Conservation (phyloP, 345 rosid species). For the Euphorbia pulcherrima region DNA sequence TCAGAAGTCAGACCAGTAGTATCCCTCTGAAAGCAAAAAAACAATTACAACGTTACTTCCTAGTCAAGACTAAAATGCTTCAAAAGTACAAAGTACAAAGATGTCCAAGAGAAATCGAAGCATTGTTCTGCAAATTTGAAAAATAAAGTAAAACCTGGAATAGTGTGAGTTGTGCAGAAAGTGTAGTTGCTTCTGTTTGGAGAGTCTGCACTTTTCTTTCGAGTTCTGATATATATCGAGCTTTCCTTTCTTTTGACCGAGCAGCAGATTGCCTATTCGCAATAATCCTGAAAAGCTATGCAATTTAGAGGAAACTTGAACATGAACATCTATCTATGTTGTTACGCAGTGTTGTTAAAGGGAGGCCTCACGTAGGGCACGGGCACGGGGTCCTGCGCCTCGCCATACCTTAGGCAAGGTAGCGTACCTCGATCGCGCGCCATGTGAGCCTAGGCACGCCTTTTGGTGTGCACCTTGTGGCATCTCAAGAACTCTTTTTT, state of each 20-base stretch:
- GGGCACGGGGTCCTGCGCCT: no score
- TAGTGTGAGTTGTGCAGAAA: slow-evolving; percentile 72
- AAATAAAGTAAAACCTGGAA: slow-evolving; percentile 55
- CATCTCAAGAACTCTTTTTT: no score
- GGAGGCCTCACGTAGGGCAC: no score
- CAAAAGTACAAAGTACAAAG: no score
- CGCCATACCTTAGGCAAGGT: no score
- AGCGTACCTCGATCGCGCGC: no score
- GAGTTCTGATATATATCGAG: slow-evolving; percentile 61
- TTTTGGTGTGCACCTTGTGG: no score
- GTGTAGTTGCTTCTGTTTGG: slow-evolving; percentile 77
- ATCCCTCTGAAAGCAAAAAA: slow-evolving; percentile 72
- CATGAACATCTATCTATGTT: background rate
- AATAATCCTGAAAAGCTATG: slow-evolving; percentile 48
- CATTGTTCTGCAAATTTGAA: no score
- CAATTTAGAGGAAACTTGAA: background rate
- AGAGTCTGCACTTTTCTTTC: slow-evolving; percentile 86
- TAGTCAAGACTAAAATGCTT: background rate
- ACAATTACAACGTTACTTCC: background rate
- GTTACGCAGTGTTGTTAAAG: no score
- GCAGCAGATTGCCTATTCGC: slow-evolving; percentile 89
- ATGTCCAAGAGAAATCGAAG: no score
- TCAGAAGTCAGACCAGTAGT: slow-evolving; percentile 70
- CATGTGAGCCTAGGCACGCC: no score
- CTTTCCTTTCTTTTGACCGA: slow-evolving; percentile 82